Evolutionary conservation across 495 filamentous ascomycete species (phyloP).

Genomic region (Penicillium ucsense): DNA sequence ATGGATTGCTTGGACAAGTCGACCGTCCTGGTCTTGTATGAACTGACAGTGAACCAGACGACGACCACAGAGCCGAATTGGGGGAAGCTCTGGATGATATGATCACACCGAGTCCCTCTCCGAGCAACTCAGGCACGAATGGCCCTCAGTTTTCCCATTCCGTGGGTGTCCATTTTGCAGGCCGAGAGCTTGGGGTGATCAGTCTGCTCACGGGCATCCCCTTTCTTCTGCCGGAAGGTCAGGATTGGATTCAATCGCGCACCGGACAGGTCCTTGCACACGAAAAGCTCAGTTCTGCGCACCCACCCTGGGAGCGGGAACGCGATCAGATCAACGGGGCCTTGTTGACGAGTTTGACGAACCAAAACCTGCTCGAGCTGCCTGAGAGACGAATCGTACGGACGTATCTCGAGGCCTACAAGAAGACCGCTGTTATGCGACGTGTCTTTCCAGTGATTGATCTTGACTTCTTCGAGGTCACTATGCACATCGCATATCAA

Average conservation of each 20-base stretch:
- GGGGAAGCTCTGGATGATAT: not conserved
- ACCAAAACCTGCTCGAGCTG: slow-evolving; percentile 17
- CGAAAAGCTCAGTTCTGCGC: slow-evolving; percentile 23
- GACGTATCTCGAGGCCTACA: slow-evolving; percentile 17
- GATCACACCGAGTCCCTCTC: slow-evolving; percentile 13
- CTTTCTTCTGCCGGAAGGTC: slow-evolving; percentile 35
- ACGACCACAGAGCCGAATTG: too few species aligned
- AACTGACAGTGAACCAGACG: too few species aligned
- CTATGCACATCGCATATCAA: slow-evolving; percentile 32
- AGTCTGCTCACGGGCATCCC: slow-evolving; percentile 39
- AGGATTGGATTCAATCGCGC: slow-evolving; percentile 35
- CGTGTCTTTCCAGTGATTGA: slow-evolving; percentile 38
- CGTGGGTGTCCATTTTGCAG: slow-evolving; percentile 39
- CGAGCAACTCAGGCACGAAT: slow-evolving; percentile 5
- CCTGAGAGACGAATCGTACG: slow-evolving; percentile 16
- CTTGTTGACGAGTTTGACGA: slow-evolving; percentile 16
- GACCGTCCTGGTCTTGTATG: too few species aligned
- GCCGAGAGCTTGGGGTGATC: slow-evolving; percentile 35
- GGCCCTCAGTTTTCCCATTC: slow-evolving; percentile 19
- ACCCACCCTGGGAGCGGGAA: slow-evolving; percentile 28
- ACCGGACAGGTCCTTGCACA: slow-evolving; percentile 34
- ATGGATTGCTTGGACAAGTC: too few species aligned
- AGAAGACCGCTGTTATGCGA: slow-evolving; percentile 20
- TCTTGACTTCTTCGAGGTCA: slow-evolving; percentile 27
- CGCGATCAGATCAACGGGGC: slow-evolving; percentile 15